Conservation (phyloP, 1,139 yeast genomes). For the Protomyces inouyei region DNA sequence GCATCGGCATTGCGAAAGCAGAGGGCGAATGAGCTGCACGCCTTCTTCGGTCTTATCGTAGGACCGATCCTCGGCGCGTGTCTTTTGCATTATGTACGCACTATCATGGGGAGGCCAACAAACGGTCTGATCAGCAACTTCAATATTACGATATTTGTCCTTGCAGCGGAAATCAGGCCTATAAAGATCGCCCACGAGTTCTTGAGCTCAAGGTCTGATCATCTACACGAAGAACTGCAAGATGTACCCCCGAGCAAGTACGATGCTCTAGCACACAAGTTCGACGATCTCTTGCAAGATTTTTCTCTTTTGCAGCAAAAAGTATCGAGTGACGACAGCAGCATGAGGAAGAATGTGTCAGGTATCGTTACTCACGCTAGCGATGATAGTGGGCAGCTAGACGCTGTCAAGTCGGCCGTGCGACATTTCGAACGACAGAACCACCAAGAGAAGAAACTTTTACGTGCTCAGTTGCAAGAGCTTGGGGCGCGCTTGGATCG, state of each 20-base stretch:
- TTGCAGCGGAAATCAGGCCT: slow-evolving; percentile 28
- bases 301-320: not conserved
- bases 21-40: slow-evolving; percentile 9
- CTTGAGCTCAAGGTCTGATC: slow-evolving; percentile 10
- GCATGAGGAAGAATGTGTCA: not conserved
- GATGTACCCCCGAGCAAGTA: slow-evolving; percentile 16
- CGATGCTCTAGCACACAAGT: not conserved
- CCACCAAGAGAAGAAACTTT: not conserved
- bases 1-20: not conserved
- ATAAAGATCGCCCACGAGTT: slow-evolving; percentile 10
- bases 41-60: slow-evolving; percentile 18
- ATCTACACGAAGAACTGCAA: slow-evolving; percentile 7
- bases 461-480: not conserved
- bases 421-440: slow-evolving; percentile 14
- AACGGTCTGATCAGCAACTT: slow-evolving; percentile 30
- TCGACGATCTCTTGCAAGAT: not conserved
- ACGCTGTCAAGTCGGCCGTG: slow-evolving; percentile 7
- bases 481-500: not conserved
- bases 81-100: slow-evolving; percentile 28
- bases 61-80: slow-evolving; percentile 31
- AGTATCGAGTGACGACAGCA: not conserved
- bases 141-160: slow-evolving; percentile 31
- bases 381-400: not conserved
- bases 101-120: slow-evolving; percentile 24
- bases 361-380: not conserved